Conservation (phyloP, 1,284 basidiomycete species). For the Clitocybe nebularis region DNA sequence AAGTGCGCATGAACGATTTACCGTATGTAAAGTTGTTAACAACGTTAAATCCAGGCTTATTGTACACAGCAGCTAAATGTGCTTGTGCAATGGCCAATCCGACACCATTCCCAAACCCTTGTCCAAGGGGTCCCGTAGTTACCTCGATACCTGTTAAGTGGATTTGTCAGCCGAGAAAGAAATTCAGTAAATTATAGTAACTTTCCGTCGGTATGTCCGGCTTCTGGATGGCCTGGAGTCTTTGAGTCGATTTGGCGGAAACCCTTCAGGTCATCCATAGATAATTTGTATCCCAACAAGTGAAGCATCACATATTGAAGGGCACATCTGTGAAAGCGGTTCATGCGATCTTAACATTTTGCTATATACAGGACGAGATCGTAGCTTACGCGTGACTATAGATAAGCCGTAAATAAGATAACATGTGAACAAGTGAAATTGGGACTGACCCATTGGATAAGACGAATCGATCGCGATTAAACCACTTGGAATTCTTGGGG, state of each 20-base stretch:
- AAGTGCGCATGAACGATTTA: constrained; percentile 26
- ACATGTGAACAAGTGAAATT: constrained; percentile 9
- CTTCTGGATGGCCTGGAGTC: constrained; percentile 92
- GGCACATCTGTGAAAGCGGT: constrained; percentile 58
- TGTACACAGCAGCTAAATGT: constrained; percentile 85
- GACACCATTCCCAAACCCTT: constrained; percentile 91
- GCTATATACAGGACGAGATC: constrained; percentile 4
- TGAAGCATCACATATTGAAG: constrained; percentile 84
- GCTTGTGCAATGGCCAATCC: constrained; percentile 93
- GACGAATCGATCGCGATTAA: constrained; percentile 87
- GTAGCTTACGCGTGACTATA: constrained; percentile 64
- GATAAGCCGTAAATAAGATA: constrained; percentile 14
- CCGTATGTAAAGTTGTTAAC: constrained; percentile 92
- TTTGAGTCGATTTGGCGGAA: constrained; percentile 86
- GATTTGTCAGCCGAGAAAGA: constrained; percentile 2
- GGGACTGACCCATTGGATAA: constrained; percentile 70
- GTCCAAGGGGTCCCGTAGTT: constrained; percentile 94
- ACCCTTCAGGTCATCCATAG: constrained; percentile 80
- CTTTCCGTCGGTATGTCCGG: constrained; percentile 80
- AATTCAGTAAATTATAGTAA: not conserved
- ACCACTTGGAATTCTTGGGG: constrained; percentile 88
- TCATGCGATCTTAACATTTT: constrained; percentile 9
- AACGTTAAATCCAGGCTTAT: constrained; percentile 82
- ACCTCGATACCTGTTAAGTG: constrained; percentile 72
- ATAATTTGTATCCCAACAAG: constrained; percentile 80